phyloP scores from a whole-genome alignment of 1,284 basidiomycete species.

The Paramarasmius palmivorus region DNA sequence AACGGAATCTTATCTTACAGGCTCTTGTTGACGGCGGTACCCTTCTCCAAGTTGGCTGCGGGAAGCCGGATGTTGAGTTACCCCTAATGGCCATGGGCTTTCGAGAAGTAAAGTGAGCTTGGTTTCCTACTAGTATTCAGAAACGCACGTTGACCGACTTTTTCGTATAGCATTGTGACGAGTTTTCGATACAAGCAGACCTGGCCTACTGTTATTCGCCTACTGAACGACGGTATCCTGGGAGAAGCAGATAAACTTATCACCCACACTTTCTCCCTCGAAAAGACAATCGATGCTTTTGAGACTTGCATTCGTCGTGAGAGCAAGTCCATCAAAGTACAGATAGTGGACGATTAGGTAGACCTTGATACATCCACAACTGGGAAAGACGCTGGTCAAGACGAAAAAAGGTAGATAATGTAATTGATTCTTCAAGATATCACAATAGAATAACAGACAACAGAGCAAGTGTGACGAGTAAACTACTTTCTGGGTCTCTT shows the following conservation, averaged over 20 bases:
- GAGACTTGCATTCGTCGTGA: constrained; percentile 38
- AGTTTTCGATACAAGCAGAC: constrained; percentile 23
- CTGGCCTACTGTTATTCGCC: constrained; percentile 53
- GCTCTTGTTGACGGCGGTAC: constrained; percentile 22
- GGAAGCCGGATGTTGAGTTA: constrained; percentile 21
- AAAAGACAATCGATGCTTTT: constrained; percentile 52
- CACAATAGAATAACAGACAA: not conserved
- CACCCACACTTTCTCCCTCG: constrained; percentile 53
- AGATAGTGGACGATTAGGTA: constrained; percentile 15
- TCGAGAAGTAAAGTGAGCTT: constrained; percentile 22
- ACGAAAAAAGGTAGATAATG: not conserved
- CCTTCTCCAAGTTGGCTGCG: constrained; percentile 24
- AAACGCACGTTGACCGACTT: not conserved
- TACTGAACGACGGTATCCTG: constrained; percentile 43
- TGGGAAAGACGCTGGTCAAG: too few relatives aligned
- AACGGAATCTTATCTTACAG: not conserved
- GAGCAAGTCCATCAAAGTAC: constrained; percentile 25
- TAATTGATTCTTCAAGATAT: not conserved
- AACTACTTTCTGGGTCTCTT: constrained; percentile 57
- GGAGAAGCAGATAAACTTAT: constrained; percentile 57
- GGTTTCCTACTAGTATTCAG: not conserved
- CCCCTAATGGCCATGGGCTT: constrained; percentile 25
- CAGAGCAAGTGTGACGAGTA: not conserved
- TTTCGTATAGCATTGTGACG: constrained; percentile 12
- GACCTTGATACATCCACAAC: too few relatives aligned